A percentile compares a stretch with the other conserved stretches of the same genome.
Evolutionary conservation across 352 stramenopile genomes (phyloP).

Genomic region (Globisporangium splendens): DNA sequence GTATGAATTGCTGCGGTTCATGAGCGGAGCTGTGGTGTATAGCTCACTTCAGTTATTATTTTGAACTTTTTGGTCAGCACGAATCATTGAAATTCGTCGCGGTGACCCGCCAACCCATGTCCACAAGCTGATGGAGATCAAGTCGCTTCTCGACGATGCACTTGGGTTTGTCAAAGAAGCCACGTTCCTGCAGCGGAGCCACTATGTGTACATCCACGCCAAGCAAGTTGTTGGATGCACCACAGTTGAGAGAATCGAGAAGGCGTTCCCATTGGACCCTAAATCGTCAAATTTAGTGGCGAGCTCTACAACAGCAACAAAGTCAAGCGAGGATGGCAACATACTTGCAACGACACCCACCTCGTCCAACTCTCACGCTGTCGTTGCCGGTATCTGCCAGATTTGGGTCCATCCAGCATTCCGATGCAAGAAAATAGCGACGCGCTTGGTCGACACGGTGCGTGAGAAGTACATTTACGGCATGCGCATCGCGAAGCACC

Average conservation of each 20-base stretch:
- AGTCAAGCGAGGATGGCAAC: too few species aligned
- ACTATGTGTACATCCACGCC: slow-evolving; percentile 60
- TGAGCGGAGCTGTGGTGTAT: too few species aligned
- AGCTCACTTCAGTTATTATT: neutral
- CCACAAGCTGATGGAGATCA: slow-evolving; percentile 75
- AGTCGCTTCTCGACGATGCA: slow-evolving; percentile 63
- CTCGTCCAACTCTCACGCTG: neutral
- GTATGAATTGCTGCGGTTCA: too few species aligned
- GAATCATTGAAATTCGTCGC: slow-evolving; percentile 61
- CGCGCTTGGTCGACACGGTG: slow-evolving; percentile 53
- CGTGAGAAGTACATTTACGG: slow-evolving; percentile 74
- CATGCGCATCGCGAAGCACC: slow-evolving; percentile 40
- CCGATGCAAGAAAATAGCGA: slow-evolving; percentile 49
- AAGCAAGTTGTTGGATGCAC: slow-evolving; percentile 62
- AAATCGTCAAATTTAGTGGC: slow-evolving; percentile 5
- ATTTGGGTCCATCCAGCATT: slow-evolving; percentile 65
- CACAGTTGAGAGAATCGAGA: slow-evolving; percentile 47
- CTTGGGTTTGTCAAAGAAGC: slow-evolving; percentile 55
- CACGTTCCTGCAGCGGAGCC: slow-evolving; percentile 46
- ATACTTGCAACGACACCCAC: neutral
- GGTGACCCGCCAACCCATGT: slow-evolving; percentile 52
- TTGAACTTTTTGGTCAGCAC: slow-evolving; percentile 17
- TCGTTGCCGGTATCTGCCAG: slow-evolving; percentile 59
- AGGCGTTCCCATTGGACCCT: slow-evolving; percentile 36
- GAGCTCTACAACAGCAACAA: too few species aligned